Evolutionary conservation across 768 basidiomycete species (phyloP).

Genomic region (Boletus fagicola): DNA sequence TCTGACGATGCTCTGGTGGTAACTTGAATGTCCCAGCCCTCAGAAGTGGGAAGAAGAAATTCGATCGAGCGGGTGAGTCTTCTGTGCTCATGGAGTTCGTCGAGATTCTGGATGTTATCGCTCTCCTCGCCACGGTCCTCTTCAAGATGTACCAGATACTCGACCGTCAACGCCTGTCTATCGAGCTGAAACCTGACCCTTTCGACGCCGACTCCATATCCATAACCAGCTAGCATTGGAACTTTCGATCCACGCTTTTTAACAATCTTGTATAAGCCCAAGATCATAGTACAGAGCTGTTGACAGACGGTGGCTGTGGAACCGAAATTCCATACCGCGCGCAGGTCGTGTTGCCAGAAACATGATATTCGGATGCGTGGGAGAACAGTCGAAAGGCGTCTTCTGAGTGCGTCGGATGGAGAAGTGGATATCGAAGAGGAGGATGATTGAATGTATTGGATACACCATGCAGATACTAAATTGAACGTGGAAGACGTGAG

Average conservation of each 20-base stretch:
- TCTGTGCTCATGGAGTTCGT: constrained; percentile 68
- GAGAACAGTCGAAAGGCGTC: constrained; percentile 23
- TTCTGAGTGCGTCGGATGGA: constrained; percentile 38
- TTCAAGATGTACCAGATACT: constrained; percentile 80
- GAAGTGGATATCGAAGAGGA: constrained; percentile 33
- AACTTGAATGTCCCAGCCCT: constrained; percentile 87
- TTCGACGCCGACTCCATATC: constrained; percentile 78
- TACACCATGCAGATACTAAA: constrained; percentile 90
- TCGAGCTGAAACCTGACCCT: constrained; percentile 77
- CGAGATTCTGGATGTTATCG: constrained; percentile 44
- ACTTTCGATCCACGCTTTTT: constrained; percentile 71
- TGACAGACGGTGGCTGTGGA: constrained; percentile 63
- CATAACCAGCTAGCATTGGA: constrained; percentile 74
- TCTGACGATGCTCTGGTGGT: constrained; percentile 71
- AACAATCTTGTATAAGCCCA: constrained; percentile 81
- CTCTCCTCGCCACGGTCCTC: constrained; percentile 37
- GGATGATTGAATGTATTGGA: constrained; percentile 59
- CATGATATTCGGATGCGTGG: constrained; percentile 75
- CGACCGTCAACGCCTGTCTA: constrained; percentile 76
- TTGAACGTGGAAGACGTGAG: constrained; percentile 7
- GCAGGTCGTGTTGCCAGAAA: constrained; percentile 94
- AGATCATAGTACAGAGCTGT: constrained; percentile 81
- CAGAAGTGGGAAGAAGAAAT: constrained; percentile 68
- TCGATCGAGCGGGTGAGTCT: constrained; percentile 77
- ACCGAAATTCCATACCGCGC: constrained; percentile 80